These are phyloP conservation scores for Gossypium herbaceum DNA, from an alignment of 345 rosid genomes.

Conservation along the genomic window DNA sequence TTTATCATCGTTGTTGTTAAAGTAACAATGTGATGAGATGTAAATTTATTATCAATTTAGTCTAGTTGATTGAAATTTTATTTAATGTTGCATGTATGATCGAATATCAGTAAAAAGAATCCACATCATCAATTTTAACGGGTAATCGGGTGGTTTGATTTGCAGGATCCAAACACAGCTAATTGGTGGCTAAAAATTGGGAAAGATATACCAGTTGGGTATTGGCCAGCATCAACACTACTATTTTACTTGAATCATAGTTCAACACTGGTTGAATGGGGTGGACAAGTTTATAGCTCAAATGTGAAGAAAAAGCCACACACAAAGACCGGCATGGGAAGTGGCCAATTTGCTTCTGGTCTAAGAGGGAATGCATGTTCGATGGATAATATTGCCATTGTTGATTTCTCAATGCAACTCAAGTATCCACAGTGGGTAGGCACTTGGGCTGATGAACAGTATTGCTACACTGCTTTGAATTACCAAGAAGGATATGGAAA, in stretches of 20 bases:
- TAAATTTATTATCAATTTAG: no score
- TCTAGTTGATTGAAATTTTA: no score
- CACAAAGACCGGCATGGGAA: constrained; percentile 55
- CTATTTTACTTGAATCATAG: constrained; percentile 27
- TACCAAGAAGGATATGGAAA: neutral
- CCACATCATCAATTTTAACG: neutral
- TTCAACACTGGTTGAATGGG: constrained; percentile 48
- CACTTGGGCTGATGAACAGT: neutral
- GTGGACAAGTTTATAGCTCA: constrained; percentile 52
- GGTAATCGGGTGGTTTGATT: neutral
- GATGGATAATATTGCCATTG: neutral
- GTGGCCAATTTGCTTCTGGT: constrained; percentile 6
- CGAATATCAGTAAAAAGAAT: no score
- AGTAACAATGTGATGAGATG: no score
- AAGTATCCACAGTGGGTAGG: neutral
- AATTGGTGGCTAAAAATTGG: constrained; percentile 49
- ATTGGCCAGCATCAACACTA: constrained; percentile 42
- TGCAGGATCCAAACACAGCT: constrained; percentile 36
- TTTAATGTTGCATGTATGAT: no score
- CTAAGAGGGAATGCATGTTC: neutral
- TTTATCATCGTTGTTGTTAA: no score
- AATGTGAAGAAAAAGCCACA: constrained; percentile 41
- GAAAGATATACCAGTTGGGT: constrained; percentile 19
- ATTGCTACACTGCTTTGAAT: neutral
- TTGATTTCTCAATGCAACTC: neutral